phyloP scores from a whole-genome alignment of 2,329 filamentous ascomycete species.

The Fusarium sp. region DNA sequence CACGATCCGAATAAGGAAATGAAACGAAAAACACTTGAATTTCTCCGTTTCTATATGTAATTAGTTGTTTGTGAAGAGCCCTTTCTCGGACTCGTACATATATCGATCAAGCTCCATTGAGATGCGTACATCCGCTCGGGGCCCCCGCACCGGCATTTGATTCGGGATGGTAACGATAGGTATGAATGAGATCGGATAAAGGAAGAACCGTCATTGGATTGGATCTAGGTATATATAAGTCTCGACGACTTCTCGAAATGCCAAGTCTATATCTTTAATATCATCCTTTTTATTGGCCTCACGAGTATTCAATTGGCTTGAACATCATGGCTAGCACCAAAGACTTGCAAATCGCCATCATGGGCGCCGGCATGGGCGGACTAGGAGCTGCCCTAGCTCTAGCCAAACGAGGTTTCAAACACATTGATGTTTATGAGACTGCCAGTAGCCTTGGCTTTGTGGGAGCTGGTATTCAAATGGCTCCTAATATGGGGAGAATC shows the following conservation, averaged over 20 bases:
- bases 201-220: slow-evolving; percentile 9
- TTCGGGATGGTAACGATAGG: slow-evolving; percentile 19
- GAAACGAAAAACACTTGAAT: background rate
- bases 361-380: slow-evolving; percentile 51
- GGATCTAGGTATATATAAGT: background rate
- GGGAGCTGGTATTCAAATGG: slow-evolving; percentile 84
- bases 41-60: background rate
- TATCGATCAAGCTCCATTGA: slow-evolving; percentile 13
- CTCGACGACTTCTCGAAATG: background rate
- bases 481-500: slow-evolving; percentile 83
- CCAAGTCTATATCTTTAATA: background rate
- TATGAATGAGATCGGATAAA: slow-evolving; percentile 26
- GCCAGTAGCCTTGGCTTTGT: slow-evolving; percentile 54
- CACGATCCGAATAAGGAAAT: background rate
- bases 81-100: background rate
- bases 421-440: slow-evolving; percentile 42
- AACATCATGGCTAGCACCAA: slow-evolving; percentile 27
- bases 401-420: slow-evolving; percentile 40
- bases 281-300: background rate
- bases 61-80: background rate
- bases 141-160: slow-evolving; percentile 37
- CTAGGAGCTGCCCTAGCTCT: slow-evolving; percentile 52
- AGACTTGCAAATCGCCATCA: slow-evolving; percentile 37
- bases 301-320: too few relatives aligned
- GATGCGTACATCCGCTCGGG: slow-evolving; percentile 5